These are phyloP conservation scores for Echinosophora koreensis DNA, from an alignment of 306 rosid genomes.

Conservation along the genomic window DNA sequence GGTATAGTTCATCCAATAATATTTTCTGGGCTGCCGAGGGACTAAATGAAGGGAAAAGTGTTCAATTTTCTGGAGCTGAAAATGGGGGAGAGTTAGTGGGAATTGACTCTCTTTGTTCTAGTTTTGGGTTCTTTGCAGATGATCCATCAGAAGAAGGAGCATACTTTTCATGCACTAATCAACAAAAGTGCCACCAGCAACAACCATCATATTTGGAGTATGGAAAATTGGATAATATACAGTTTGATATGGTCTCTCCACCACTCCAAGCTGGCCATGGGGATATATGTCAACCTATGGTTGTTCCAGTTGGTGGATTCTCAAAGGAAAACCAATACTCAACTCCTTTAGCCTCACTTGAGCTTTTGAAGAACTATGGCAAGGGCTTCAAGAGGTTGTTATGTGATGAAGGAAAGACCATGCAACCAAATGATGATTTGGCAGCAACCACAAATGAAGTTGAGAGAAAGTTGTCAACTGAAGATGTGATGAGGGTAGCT, in stretches of 20 bases:
- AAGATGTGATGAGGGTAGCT: slow-evolving; percentile 67
- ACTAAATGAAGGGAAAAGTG: slow-evolving; percentile 28
- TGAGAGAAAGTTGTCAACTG: slow-evolving; percentile 56
- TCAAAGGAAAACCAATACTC: slow-evolving; percentile 37
- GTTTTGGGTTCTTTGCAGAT: slow-evolving; percentile 41
- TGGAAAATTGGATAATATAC: slow-evolving; percentile 50
- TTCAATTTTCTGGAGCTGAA: slow-evolving; percentile 36
- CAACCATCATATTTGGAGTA: slow-evolving; percentile 46
- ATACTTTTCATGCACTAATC: slow-evolving; percentile 40
- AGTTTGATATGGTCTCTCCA: slow-evolving; percentile 53
- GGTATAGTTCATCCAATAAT: slow-evolving; percentile 43
- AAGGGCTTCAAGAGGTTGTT: slow-evolving; percentile 53
- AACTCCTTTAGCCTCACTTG: slow-evolving; percentile 57
- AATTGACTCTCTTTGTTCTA: slow-evolving; percentile 43
- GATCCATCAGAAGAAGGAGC: slow-evolving; percentile 37
- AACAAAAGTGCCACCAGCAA: slow-evolving; percentile 48
- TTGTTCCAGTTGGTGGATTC: slow-evolving; percentile 36
- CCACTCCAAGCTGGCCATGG: slow-evolving; percentile 44
- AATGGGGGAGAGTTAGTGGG: slow-evolving; percentile 39
- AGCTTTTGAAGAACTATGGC: slow-evolving; percentile 60
- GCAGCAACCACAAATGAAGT: neutral
- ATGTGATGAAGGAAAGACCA: slow-evolving; percentile 42
- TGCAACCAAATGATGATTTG: slow-evolving; percentile 40
- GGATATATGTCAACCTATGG: slow-evolving; percentile 30
- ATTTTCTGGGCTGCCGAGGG: slow-evolving; percentile 40